Evolutionary conservation across 2,329 filamentous ascomycete species (phyloP).

Genomic region (Setomelanomma holmii): DNA sequence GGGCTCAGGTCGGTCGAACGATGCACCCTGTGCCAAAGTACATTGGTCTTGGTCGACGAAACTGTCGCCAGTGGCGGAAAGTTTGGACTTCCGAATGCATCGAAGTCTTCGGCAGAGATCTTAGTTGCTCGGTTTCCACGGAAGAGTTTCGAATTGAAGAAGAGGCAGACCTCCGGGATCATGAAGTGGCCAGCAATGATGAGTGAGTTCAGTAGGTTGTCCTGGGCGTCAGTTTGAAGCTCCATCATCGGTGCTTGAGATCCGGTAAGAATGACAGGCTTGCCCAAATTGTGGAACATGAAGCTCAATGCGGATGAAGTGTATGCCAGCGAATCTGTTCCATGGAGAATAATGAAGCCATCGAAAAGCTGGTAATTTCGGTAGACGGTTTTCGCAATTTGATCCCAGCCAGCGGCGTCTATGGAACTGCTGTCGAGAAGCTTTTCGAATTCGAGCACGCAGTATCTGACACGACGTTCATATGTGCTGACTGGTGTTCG

Average conservation of each 20-base stretch:
- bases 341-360: conserved; percentile 89
- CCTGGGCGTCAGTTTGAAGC: conserved; percentile 87
- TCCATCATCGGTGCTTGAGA: conserved; percentile 81
- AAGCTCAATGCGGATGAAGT: conserved; percentile 90
- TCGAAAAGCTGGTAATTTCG: conserved; percentile 90
- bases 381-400: conserved; percentile 79
- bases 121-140: conserved; percentile 89
- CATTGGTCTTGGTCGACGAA: conserved; percentile 79
- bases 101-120: conserved; percentile 83
- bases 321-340: conserved; percentile 87
- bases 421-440: conserved; percentile 91
- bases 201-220: conserved; percentile 86
- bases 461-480: conserved; percentile 80
- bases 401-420: conserved; percentile 82
- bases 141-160: conserved; percentile 91
- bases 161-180: conserved; percentile 90
- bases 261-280: conserved; percentile 84
- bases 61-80: conserved; percentile 81
- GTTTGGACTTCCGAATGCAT: conserved; percentile 90
- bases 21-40: conserved; percentile 79
- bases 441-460: conserved; percentile 82
- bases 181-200: conserved; percentile 92
- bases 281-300: conserved; percentile 89
- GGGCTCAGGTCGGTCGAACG: conserved; percentile 76
- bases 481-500: conserved; percentile 83